Conservation (phyloP, 768 basidiomycete species). For the Cystobasidium tubakii region DNA sequence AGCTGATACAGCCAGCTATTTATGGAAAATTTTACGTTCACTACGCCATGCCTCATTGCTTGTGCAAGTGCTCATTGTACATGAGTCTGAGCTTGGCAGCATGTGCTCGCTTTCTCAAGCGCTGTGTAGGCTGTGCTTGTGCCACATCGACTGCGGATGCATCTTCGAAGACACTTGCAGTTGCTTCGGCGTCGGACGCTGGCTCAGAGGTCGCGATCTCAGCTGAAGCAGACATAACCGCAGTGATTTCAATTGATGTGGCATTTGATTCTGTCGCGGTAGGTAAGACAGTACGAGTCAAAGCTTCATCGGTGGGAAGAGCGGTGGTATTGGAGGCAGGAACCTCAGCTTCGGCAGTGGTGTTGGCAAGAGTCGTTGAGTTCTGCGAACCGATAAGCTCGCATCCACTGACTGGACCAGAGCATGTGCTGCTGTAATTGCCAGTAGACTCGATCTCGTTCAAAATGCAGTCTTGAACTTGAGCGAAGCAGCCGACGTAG, state of each 20-base stretch:
- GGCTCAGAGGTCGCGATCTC: background rate
- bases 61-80: slow-evolving; percentile 13
- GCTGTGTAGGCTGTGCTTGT: slow-evolving; percentile 10
- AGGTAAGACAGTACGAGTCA: slow-evolving; percentile 1
- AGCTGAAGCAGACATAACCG: background rate
- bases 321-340: slow-evolving; percentile 16
- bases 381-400: slow-evolving; percentile 28
- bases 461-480: slow-evolving; percentile 41
- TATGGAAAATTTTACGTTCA: background rate
- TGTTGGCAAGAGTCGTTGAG: slow-evolving; percentile 29
- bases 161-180: background rate
- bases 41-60: background rate
- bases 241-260: background rate
- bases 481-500: slow-evolving; percentile 41
- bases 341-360: slow-evolving; percentile 19
- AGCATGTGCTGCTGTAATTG: slow-evolving; percentile 39
- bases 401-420: slow-evolving; percentile 41
- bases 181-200: background rate
- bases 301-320: slow-evolving; percentile 7
- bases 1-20: background rate
- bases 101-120: slow-evolving; percentile 18
- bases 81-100: slow-evolving; percentile 18
- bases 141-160: background rate
- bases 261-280: background rate
- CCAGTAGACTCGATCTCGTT: slow-evolving; percentile 39